Base-by-base conservation (phyloP, 108 stramenopile species). In the Nannochloropsis gaditana region DNA sequence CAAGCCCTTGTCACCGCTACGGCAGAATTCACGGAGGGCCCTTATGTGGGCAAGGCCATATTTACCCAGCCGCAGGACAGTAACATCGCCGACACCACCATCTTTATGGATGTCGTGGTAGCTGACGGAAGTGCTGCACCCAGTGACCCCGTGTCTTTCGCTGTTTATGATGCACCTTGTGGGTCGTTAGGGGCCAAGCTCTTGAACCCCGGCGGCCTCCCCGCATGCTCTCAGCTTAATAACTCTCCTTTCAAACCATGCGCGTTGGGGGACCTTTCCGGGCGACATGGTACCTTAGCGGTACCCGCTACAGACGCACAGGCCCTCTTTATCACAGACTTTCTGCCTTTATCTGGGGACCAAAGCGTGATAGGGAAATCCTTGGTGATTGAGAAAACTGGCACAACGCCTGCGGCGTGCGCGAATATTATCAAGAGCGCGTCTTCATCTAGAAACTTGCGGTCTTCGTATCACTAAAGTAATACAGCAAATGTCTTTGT, bases 141-240 rank as follows among this genome's bases (percentile, higher is more conserved):
- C 59, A 2, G 19, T 8, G 59, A 15, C n/a, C 59, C 59, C n/a
- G 59, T 73, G 59, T 15, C 59, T n/a, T 73, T 73, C 6, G 3
- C 59, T 73, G 59, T 73, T 2, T 73, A n/a, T n/a, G 59, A 73
- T n/a, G 59, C 59, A 73, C 59, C 59, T n/a, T 73, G 59, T n/a
- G 59, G 59, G 19, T n/a, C 5, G 15, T 3, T 2, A 73, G 59
- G 59, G 59, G 59, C 59, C 4, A 73, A 73, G 59, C 59, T 73
- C 59, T 73, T 73, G 8, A 73, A 73, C n/a, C 59, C 59, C 15
- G 59, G 59, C n/a, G 59, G 2, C n/a, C n/a, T 73, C 19, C 59
- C 15, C 19, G 59, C 59, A 15, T 73, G 59, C 59, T 4, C 15
- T 15, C 59, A 73, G 1, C n/a, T 73, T 73, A n/a, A 73, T n/a